Conservation (phyloP, 2,329 filamentous ascomycete species). For the Tolypocladium paradoxum region DNA sequence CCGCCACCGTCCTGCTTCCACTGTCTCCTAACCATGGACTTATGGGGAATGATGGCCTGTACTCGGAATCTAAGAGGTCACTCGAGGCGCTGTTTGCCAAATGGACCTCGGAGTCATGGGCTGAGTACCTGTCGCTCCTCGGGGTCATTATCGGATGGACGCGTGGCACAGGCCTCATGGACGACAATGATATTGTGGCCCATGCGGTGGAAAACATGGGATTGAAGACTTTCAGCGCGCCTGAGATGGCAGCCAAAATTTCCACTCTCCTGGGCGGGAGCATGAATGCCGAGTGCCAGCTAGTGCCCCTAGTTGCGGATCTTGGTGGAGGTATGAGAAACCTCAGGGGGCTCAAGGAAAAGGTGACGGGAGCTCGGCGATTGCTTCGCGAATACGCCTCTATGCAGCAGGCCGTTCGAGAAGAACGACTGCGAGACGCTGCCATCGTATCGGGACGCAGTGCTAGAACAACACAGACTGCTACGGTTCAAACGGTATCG, state of each 20-base stretch:
- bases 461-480: too few species aligned
- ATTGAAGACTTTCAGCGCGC: slow-evolving; percentile 87
- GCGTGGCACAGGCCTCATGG: slow-evolving; percentile 87
- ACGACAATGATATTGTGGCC: slow-evolving; percentile 77
- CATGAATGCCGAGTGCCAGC: slow-evolving; percentile 57
- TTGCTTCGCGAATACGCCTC: too few species aligned
- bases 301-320: slow-evolving; percentile 82
- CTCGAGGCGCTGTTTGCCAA: slow-evolving; percentile 89
- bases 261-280: too few species aligned
- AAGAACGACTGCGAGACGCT: too few species aligned
- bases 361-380: too few species aligned
- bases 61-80: slow-evolving; percentile 87
- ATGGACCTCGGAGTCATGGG: slow-evolving; percentile 74
- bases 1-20: slow-evolving; percentile 47
- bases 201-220: slow-evolving; percentile 86
- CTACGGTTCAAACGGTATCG: too few species aligned
- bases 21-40: slow-evolving; percentile 91
- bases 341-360: too few species aligned
- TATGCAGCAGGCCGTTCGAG: too few species aligned
- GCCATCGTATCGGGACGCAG: too few species aligned
- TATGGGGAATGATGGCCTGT: slow-evolving; percentile 87
- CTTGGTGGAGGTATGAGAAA: slow-evolving; percentile 50
- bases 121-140: slow-evolving; percentile 68
- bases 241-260: slow-evolving; percentile 75
- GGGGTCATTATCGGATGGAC: slow-evolving; percentile 94